A percentile compares a stretch with the other conserved stretches of the same genome.
These are phyloP conservation scores for Waltergamsia citrina DNA, from an alignment of 2,329 filamentous ascomycete species.

Conservation along the genomic window DNA sequence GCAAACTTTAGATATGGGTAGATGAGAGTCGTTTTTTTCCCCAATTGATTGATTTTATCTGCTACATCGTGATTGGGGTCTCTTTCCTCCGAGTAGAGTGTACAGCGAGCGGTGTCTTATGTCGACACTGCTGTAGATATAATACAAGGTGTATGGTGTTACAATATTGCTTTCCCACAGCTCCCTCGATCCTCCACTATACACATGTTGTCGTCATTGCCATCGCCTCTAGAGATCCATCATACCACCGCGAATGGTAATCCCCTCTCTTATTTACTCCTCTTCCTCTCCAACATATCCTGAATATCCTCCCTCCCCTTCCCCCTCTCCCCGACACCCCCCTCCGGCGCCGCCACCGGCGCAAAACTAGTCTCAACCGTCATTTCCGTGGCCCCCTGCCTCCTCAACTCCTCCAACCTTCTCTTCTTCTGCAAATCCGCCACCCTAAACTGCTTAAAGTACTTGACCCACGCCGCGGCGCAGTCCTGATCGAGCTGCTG, in stretches of 20 bases:
- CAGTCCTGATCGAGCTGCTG: slow-evolving; percentile 73
- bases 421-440: slow-evolving; percentile 82
- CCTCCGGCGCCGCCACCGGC: slow-evolving; percentile 21
- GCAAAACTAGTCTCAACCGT: slow-evolving; percentile 27
- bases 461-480: slow-evolving; percentile 88
- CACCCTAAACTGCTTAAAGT: slow-evolving; percentile 94
- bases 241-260: too few relatives aligned
- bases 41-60: too few relatives aligned
- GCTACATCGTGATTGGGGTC: too few relatives aligned
- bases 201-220: too few relatives aligned
- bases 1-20: slow-evolving; percentile 4
- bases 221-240: too few relatives aligned
- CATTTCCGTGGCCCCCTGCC: slow-evolving; percentile 61
- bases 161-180: too few relatives aligned
- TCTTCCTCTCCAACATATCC: slow-evolving; percentile 26
- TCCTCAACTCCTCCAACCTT: slow-evolving; percentile 65
- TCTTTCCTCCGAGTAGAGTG: too few relatives aligned
- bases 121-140: neutral
- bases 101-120: too few relatives aligned
- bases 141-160: too few relatives aligned
- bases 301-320: slow-evolving; percentile 26
- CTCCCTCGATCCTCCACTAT: too few relatives aligned
- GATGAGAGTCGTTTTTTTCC: slow-evolving; percentile 3
- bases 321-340: slow-evolving; percentile 17
- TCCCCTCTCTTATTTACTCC: slow-evolving; percentile 10